Base-by-base conservation (phyloP, 352 stramenopile genomes). In the Phytophthora citricola region DNA sequence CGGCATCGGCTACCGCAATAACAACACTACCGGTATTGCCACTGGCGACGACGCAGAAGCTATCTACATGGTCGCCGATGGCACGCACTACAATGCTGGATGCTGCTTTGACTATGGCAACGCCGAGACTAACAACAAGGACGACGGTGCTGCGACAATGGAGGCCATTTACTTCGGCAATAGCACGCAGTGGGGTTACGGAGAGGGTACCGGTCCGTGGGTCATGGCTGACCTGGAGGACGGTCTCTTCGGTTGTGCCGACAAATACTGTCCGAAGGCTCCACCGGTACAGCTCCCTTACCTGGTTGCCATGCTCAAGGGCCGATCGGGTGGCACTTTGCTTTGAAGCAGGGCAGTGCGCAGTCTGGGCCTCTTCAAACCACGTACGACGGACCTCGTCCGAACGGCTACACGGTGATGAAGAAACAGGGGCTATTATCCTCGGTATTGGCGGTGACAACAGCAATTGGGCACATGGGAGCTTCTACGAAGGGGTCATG, bases 41-140 rank as follows among this genome's bases (percentile, higher is more conserved):
- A 71, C 27, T 0, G 57, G 57, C 8, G 57, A 71, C 36, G 63
- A 71, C 1, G 63, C 63, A 12, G 48, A 71, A 10, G 63, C 56
- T 20, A 71, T 71, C 8, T 71, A 71, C 57, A 66, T 71, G 63
- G 49, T 71, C 9, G 43, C 58, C 0, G 56, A 60, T 11, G 63
- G 56, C 27, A 71, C 56, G 10, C 63, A 66, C 49, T 71, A 47
- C 36, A 71, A 71, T 38, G 22, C 11, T 15, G 43, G 51, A 26
- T 71, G 57, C 43, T 71, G 63, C 27, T 71, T 71, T 22, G 63
- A 71, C 39, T 71, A 71, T 34, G 63, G 63, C 1, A 71, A 71
- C 11, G 63, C 57, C 11, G 63, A 71, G 38, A 71, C 56, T 8
- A 55, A 32, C 44, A 54, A 66, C 58, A 71, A 55, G 26, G 49